Evolutionary conservation across 2,329 filamentous ascomycete genomes (phyloP).

Genomic region (Xylaria multiplex): DNA sequence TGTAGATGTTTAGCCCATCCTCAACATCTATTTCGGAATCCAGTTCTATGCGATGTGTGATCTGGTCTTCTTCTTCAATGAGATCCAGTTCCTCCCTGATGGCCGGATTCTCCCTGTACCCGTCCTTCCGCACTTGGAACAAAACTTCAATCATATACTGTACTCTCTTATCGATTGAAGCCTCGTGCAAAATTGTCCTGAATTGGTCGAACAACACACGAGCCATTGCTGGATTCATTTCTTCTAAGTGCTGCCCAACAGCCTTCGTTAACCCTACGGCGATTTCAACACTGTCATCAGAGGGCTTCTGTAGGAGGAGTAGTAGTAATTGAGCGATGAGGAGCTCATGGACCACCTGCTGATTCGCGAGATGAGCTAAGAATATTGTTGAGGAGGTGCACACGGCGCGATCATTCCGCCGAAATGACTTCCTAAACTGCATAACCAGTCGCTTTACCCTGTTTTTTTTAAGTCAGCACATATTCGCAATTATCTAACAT

Average conservation of each 20-base stretch:
- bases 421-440: constrained; percentile 95
- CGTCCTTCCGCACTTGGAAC: constrained; percentile 95
- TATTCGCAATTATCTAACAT: constrained; percentile 21
- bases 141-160: constrained; percentile 99
- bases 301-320: constrained; percentile 92
- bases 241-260: constrained; percentile 92
- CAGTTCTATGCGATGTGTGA: constrained; percentile 85
- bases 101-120: constrained; percentile 93
- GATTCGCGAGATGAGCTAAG: constrained; percentile 93
- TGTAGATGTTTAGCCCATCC: constrained; percentile 94
- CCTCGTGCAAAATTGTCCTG: constrained; percentile 92
- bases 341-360: constrained; percentile 95
- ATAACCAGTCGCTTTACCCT: constrained; percentile 80
- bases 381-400: constrained; percentile 94
- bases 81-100: constrained; percentile 93
- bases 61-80: constrained; percentile 97
- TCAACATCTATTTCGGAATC: constrained; percentile 87
- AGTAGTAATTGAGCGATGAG: constrained; percentile 91
- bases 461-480: not conserved
- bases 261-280: constrained; percentile 93
- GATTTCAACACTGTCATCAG: constrained; percentile 97
- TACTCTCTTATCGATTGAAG: constrained; percentile 96
- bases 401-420: constrained; percentile 95
- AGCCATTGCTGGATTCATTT: constrained; percentile 90
- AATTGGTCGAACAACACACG: constrained; percentile 96